A percentile compares a stretch with the other conserved stretches of the same genome.
Conservation (phyloP, 352 stramenopile genomes). For the Phytopythium litorale region DNA sequence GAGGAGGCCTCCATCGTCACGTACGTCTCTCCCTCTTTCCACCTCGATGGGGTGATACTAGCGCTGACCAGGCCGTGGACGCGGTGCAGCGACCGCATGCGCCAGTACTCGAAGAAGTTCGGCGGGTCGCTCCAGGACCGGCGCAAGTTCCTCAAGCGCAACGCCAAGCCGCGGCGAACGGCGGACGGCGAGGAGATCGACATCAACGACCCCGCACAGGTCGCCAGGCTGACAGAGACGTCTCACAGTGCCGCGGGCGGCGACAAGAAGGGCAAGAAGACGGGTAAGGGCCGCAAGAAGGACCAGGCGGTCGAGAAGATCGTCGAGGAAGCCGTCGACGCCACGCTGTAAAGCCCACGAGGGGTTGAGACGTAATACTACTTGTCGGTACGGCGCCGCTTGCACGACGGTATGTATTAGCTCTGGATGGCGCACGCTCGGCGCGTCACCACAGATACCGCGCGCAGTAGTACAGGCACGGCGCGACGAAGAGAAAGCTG, state of each 20-base stretch:
- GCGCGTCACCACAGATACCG: background rate
- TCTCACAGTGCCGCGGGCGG: constrained; percentile 8
- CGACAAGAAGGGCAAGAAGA: constrained; percentile 10
- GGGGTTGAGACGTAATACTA: background rate
- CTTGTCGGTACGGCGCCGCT: background rate
- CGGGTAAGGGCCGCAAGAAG: constrained; percentile 14
- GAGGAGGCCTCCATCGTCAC: constrained; percentile 65
- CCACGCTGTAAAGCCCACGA: constrained; percentile 30
- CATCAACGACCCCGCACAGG: constrained; percentile 28
- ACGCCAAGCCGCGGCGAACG: constrained; percentile 23
- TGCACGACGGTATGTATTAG: background rate
- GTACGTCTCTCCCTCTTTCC: constrained; percentile 25
- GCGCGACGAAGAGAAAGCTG: constrained; percentile 68
- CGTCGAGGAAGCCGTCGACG: constrained; percentile 53
- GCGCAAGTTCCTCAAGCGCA: constrained; percentile 60
- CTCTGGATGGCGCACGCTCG: background rate
- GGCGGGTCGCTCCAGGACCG: constrained; percentile 56
- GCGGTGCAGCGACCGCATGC: constrained; percentile 49
- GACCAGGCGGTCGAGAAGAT: constrained; percentile 28
- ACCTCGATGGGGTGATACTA: background rate
- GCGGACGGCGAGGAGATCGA: constrained; percentile 16
- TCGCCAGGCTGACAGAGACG: constrained; percentile 9
- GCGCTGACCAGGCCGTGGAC: background rate
- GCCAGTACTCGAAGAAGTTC: constrained; percentile 74
- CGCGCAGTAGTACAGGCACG: constrained; percentile 38